These are phyloP conservation scores for Acer saccharum DNA, from an alignment of 345 rosid species.

Conservation along the genomic window DNA sequence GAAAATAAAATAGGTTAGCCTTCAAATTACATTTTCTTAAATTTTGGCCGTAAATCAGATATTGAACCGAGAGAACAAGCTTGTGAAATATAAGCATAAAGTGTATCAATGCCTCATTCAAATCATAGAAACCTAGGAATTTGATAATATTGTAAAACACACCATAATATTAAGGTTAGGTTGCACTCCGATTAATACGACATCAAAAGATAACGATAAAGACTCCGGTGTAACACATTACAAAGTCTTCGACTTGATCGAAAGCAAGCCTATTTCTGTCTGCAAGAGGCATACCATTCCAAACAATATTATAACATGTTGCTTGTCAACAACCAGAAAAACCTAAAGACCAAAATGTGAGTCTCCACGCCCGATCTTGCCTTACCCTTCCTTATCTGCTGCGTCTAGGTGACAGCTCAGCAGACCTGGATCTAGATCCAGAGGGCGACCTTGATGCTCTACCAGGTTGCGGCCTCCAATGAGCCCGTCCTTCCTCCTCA, in stretches of 20 bases:
- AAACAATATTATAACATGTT: not conserved
- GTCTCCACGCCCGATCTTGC: not conserved
- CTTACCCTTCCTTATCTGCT: slow-evolving; percentile 17
- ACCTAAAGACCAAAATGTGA: not conserved
- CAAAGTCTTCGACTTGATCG: not conserved
- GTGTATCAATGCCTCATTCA: not conserved
- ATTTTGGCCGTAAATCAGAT: too few species aligned
- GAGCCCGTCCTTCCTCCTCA: slow-evolving; percentile 50
- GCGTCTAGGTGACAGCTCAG: slow-evolving; percentile 53
- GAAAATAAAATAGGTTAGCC: too few species aligned
- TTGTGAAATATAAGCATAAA: not conserved
- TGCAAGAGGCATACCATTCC: not conserved
- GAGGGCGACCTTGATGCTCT: slow-evolving; percentile 63
- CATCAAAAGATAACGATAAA: not conserved
- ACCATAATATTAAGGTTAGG: not conserved
- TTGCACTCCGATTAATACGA: not conserved
- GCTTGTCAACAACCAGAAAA: not conserved
- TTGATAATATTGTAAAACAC: not conserved
- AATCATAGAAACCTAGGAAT: not conserved
- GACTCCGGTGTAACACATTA: not conserved
- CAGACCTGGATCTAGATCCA: slow-evolving; percentile 79
- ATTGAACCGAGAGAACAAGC: not conserved
- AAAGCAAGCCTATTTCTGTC: slow-evolving; percentile 1
- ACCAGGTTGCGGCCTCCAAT: slow-evolving; percentile 45
- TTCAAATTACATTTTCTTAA: too few species aligned